Base-by-base conservation (phyloP, 495 filamentous ascomycete genomes). In the Saxispiralis lemnorum region DNA sequence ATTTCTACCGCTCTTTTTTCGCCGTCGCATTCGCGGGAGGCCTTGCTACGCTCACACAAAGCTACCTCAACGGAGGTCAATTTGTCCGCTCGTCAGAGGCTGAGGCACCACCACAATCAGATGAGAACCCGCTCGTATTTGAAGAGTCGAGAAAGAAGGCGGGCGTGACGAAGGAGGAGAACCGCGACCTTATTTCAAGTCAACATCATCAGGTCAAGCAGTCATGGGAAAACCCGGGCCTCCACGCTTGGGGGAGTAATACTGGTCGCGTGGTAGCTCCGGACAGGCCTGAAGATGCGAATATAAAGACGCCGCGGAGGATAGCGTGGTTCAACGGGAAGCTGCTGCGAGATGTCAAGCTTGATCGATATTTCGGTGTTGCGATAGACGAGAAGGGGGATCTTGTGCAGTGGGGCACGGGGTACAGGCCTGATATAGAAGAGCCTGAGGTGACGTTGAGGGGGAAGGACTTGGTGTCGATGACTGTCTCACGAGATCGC, bases 161-260 rank as follows among this genome's bases (percentile, higher is more conserved):
- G 11, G 61, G 56, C 6, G 40, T 55, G 11, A 70, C 73, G 6
- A 75, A 72, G 46, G 80, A 86, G 55, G 76, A 82, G 30, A 70
- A 70, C 39, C 65, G 81, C 45, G 80, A 88, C 44, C 51, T 77
- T 24, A 71, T 87, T 15, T 79, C 79, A 52, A 76, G 75, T 9
- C 75, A 85, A 52, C 82, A 87, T 58, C 64, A 85, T 14, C 82
- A 93, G 61, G 81, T 88, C 32, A 86, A 83, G 66, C 76, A 72
- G 54, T 92, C 83, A 56, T 78, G 81, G 73, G 84, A 86, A 60
- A 78, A 81, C 43, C 88, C 89, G 2, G 89, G 83, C 0, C 79
- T 95, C 1, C 94, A 93, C 63, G 75, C 77, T 20, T 97, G 89
- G 88, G 89, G 89, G 13, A 81, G 79, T 1, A 97, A 97, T 54